phyloP scores from a whole-genome alignment of 768 basidiomycete genomes.

The Lactarius deliciosus region DNA sequence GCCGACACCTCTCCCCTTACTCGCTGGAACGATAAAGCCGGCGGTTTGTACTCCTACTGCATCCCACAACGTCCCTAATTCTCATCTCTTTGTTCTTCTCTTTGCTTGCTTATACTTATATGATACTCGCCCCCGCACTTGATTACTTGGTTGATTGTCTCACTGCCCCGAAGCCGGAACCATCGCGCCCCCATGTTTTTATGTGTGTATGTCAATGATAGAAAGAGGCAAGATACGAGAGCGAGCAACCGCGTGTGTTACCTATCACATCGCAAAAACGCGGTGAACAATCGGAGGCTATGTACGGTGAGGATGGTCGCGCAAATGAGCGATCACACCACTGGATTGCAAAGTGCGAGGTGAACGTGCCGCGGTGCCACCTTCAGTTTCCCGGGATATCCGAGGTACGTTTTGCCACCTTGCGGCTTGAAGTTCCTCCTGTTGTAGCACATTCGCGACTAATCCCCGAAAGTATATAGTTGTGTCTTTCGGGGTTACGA shows the following conservation, averaged over 20 bases:
- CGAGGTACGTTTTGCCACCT: background rate
- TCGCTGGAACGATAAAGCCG: slow-evolving; percentile 23
- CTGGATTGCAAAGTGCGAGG: background rate
- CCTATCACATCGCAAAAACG: background rate
- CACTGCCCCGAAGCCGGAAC: slow-evolving; percentile 22
- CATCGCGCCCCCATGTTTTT: slow-evolving; percentile 20
- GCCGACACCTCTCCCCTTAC: slow-evolving; percentile 16
- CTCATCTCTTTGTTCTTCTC: slow-evolving; percentile 19
- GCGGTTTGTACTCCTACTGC: slow-evolving; percentile 28
- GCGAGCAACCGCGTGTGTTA: slow-evolving; percentile 13
- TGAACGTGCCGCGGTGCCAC: background rate
- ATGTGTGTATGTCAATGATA: slow-evolving; percentile 26
- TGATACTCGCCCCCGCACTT: slow-evolving; percentile 24
- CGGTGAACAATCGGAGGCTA: slow-evolving; percentile 1
- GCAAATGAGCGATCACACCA: background rate
- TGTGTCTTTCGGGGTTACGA: background rate
- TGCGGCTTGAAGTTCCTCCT: background rate
- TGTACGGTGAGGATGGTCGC: background rate
- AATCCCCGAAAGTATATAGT: background rate
- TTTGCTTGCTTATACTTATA: slow-evolving; percentile 30
- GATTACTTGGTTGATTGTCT: slow-evolving; percentile 25
- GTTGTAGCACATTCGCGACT: background rate
- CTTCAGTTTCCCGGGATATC: background rate
- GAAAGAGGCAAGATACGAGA: slow-evolving; percentile 23
- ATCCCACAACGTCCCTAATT: slow-evolving; percentile 25